Base-by-base conservation (phyloP, 73 alveolate species). In the Paramecium tetraurelia region DNA sequence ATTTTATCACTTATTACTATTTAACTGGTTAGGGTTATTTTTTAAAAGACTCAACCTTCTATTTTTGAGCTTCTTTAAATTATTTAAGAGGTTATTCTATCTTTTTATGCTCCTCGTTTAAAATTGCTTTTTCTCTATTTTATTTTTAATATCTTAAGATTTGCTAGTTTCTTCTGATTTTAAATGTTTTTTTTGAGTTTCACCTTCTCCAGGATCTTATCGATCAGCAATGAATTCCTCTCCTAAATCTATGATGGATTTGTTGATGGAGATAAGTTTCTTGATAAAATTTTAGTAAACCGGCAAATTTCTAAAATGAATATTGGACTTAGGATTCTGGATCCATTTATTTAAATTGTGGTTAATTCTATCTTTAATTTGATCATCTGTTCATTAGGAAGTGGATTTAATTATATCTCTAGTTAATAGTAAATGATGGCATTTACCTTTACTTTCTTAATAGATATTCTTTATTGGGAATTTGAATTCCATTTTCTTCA, bases 401-500 rank as follows among this genome's bases (percentile, higher is more conserved):
- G 87, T 35, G 0, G 87, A 75, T 18, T 29, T 29, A 16, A 9
- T 16, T 10, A 75, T 75, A 10, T 75, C 87, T 22, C 87, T 75
- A 75, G 20, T 38, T 75, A 38, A 75, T n/a, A 20, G 7, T 10
- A 18, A 80, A 11, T 41, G 3, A 53, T 18, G 69, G 33, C 33
- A 53, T 11, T 41, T 80, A 80, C 90, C 57, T 80, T 20, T 44
- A 27, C 18, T 80, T 80, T 40, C 46, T 80, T 21, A 2, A 8
- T 44, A 80, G 29, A 27, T 7, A 80, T 41, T 80, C 90, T 11
- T 46, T 80, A 31, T 3, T 41, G 2, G 90, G 90, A 4, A 46
- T 80, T 80, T 41, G 46, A 24, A 80, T 41, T 44, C 90, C 90
- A 44, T 22, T 27, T 80, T 48, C 75, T 46, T 80, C 90, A 44